These are phyloP conservation scores for Neofusicoccum cordaticola DNA, from an alignment of 2,329 filamentous ascomycete genomes.

Conservation along the genomic window DNA sequence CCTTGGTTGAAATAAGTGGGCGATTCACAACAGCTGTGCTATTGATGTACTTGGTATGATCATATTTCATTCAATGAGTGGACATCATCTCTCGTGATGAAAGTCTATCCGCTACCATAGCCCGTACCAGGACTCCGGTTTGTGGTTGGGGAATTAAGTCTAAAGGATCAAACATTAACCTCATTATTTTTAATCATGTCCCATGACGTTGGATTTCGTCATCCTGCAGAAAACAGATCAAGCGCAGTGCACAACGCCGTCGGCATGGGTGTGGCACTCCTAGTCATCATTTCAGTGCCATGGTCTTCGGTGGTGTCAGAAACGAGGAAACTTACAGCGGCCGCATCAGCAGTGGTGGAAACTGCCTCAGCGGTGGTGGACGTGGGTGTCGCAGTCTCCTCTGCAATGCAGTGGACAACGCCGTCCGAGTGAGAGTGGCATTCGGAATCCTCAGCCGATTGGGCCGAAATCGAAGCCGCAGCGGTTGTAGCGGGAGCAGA, in stretches of 20 bases:
- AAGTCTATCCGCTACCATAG: not conserved
- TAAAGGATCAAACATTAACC: not conserved
- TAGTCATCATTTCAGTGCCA: not conserved
- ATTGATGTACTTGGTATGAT: no score
- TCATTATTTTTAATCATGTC: not conserved
- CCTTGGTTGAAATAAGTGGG: no score
- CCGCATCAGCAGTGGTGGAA: not conserved
- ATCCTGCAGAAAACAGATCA: not conserved
- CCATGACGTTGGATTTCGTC: not conserved
- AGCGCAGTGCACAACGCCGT: slow-evolving; percentile 2
- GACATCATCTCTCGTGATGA: not conserved
- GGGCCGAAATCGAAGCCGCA: not conserved
- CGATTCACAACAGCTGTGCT: no score
- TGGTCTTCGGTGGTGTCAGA: not conserved
- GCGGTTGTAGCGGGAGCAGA: not conserved
- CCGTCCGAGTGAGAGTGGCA: slow-evolving; percentile 16
- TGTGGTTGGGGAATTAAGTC: not conserved
- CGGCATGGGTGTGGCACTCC: slow-evolving; percentile 10
- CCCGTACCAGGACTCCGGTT: not conserved
- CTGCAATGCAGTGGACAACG: slow-evolving; percentile 11
- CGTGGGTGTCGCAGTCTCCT: not conserved
- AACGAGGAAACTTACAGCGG: not conserved
- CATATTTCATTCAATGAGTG: not conserved
- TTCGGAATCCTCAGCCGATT: not conserved
- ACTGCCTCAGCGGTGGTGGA: not conserved